These are phyloP conservation scores for Stachybotrys chlorohalonatus DNA, from an alignment of 2,329 filamentous ascomycete genomes.

Conservation along the genomic window DNA sequence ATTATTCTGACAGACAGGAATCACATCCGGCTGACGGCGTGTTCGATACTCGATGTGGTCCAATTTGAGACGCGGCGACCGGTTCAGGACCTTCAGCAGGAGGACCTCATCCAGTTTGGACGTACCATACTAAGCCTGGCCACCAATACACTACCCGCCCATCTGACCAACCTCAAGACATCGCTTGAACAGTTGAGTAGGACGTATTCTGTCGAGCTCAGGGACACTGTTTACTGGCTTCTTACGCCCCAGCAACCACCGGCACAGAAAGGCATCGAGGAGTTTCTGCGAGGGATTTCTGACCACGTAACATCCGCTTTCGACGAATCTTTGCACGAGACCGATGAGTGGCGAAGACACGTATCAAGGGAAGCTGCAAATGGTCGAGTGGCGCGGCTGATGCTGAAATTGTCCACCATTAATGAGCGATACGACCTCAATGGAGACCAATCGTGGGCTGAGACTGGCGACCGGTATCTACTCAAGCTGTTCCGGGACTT, in stretches of 20 bases:
- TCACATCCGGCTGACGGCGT: slow-evolving; percentile 78
- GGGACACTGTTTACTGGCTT: slow-evolving; percentile 75
- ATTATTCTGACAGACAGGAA: slow-evolving; percentile 86
- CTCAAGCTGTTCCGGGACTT: slow-evolving; percentile 95
- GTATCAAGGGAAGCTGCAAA: slow-evolving; percentile 83
- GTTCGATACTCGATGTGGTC: slow-evolving; percentile 81
- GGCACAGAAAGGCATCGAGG: slow-evolving; percentile 62
- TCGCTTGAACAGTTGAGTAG: slow-evolving; percentile 69
- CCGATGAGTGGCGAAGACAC: slow-evolving; percentile 65
- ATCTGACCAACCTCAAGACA: slow-evolving; percentile 54
- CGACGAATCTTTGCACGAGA: slow-evolving; percentile 68
- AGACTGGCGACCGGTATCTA: slow-evolving; percentile 85
- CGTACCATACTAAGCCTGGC: slow-evolving; percentile 76
- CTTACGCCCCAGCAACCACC: slow-evolving; percentile 52
- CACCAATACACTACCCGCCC: slow-evolving; percentile 50
- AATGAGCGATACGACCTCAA: slow-evolving; percentile 86
- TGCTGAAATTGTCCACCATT: slow-evolving; percentile 75
- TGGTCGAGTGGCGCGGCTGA: slow-evolving; percentile 69
- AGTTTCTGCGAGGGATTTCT: slow-evolving; percentile 70
- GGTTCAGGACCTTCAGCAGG: slow-evolving; percentile 70
- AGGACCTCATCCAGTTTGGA: slow-evolving; percentile 80
- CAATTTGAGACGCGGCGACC: slow-evolving; percentile 65
- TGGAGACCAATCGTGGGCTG: slow-evolving; percentile 72
- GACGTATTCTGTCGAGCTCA: slow-evolving; percentile 68
- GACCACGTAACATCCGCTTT: slow-evolving; percentile 66